These are phyloP conservation scores for Drechslerella dactyloides DNA, from an alignment of 2,329 filamentous ascomycete genomes.

Conservation along the genomic window DNA sequence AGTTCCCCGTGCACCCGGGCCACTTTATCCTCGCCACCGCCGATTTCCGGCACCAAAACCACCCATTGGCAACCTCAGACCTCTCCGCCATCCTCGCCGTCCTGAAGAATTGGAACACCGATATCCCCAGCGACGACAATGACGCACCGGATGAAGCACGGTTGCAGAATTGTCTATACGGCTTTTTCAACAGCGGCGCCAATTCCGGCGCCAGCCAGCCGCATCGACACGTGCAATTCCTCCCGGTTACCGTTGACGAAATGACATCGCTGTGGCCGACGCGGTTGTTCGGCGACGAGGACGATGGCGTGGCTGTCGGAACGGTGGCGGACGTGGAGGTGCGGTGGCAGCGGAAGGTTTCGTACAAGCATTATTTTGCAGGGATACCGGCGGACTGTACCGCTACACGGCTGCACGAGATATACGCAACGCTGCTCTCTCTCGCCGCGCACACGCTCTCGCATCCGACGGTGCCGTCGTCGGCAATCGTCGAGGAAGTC, in stretches of 20 bases:
- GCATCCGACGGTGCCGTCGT: slow-evolving; percentile 15
- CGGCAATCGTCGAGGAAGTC: slow-evolving; percentile 13
- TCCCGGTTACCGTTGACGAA: slow-evolving; percentile 33
- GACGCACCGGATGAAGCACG: not conserved
- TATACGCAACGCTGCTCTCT: slow-evolving; percentile 39
- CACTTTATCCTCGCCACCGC: slow-evolving; percentile 75
- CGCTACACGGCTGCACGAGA: slow-evolving; percentile 14
- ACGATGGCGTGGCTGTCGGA: slow-evolving; percentile 13
- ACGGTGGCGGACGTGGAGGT: slow-evolving; percentile 13
- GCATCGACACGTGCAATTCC: slow-evolving; percentile 53
- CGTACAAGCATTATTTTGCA: slow-evolving; percentile 51
- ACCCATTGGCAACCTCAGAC: slow-evolving; percentile 55
- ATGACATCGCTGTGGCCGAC: slow-evolving; percentile 24
- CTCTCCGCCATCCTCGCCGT: slow-evolving; percentile 21
- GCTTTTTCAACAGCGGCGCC: slow-evolving; percentile 53
- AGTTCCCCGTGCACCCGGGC: slow-evolving; percentile 73
- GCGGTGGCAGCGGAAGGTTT: slow-evolving; percentile 43
- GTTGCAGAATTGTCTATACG: slow-evolving; percentile 25
- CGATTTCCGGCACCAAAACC: slow-evolving; percentile 69
- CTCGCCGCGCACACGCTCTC: slow-evolving; percentile 32
- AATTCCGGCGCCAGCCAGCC: slow-evolving; percentile 52
- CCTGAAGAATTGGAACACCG: slow-evolving; percentile 16
- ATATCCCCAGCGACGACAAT: not conserved
- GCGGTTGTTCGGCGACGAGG: slow-evolving; percentile 7
- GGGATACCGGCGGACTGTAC: slow-evolving; percentile 11